Conservation (phyloP, 1,139 yeast genomes). For the Pichia sp. region DNA sequence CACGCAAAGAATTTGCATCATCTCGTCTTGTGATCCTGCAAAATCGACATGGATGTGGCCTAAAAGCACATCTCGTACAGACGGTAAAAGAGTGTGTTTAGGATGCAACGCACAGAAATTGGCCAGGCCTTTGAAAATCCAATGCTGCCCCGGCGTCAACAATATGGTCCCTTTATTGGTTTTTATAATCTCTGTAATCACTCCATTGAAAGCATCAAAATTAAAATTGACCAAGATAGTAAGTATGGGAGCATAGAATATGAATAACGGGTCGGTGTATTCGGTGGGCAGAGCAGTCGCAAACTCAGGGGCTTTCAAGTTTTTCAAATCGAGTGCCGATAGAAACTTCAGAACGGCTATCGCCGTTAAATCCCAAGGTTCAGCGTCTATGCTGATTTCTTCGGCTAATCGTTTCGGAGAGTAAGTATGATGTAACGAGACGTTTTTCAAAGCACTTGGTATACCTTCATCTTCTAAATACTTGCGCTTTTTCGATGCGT, state of each 20-base stretch:
- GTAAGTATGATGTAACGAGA: not conserved
- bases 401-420: not conserved
- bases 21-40: not conserved
- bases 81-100: not conserved
- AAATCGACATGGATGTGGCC: not conserved
- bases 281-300: not conserved
- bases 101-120: not conserved
- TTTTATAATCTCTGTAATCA: not conserved
- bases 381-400: not conserved
- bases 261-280: not conserved
- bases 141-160: constrained; percentile 3
- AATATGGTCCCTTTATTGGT: not conserved
- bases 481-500: constrained; percentile 2
- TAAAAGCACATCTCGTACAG: not conserved
- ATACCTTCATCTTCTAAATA: constrained; percentile 6
- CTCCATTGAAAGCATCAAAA: not conserved
- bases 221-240: not conserved
- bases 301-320: not conserved
- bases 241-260: not conserved
- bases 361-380: not conserved
- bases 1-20: not conserved
- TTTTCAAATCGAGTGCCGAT: not conserved
- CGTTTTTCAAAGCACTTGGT: not conserved
- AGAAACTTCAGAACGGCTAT: constrained; percentile 4
- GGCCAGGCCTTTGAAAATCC: constrained; percentile 11